phyloP scores from a whole-genome alignment of 1,284 basidiomycete genomes.

The Laetiporus sulphureus region DNA sequence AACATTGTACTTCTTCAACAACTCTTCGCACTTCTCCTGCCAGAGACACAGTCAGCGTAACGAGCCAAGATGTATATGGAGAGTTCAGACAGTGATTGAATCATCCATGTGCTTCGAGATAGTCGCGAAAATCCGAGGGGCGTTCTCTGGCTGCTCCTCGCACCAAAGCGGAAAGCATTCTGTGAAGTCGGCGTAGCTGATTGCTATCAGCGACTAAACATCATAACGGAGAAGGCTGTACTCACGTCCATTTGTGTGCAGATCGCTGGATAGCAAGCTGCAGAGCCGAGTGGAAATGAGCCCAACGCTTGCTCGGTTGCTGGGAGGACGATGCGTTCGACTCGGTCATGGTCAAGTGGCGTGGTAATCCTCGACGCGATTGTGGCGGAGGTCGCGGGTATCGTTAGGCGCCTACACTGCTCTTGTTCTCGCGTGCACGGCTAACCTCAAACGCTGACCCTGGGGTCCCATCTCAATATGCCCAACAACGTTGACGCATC shows the following conservation, averaged over 20 bases:
- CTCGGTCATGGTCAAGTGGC: slow-evolving; percentile 15
- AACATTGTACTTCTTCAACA: slow-evolving; percentile 59
- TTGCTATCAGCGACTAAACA: slow-evolving; percentile 1
- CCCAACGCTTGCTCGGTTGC: slow-evolving; percentile 61
- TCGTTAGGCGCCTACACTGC: too few relatives aligned
- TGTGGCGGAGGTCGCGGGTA: slow-evolving; percentile 15
- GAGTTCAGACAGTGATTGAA: slow-evolving; percentile 50
- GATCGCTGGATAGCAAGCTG: slow-evolving; percentile 69
- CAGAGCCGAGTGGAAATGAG: slow-evolving; percentile 66
- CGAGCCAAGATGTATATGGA: not conserved
- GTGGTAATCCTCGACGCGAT: slow-evolving; percentile 6
- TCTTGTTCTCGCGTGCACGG: too few relatives aligned
- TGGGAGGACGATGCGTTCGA: slow-evolving; percentile 15
- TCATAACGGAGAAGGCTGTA: slow-evolving; percentile 14
- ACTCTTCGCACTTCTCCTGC: slow-evolving; percentile 39
- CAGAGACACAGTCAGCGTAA: slow-evolving; percentile 2
- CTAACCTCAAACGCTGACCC: too few relatives aligned
- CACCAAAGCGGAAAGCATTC: slow-evolving; percentile 73
- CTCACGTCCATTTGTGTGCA: slow-evolving; percentile 79
- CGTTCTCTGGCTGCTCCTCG: slow-evolving; percentile 65
- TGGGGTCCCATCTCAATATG: too few relatives aligned
- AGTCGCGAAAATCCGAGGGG: slow-evolving; percentile 57
- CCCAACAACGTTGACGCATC: slow-evolving; percentile 10
- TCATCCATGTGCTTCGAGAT: slow-evolving; percentile 65
- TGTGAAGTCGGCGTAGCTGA: slow-evolving; percentile 68